phyloP scores from a whole-genome alignment of 2,329 filamentous ascomycete genomes.

The Fusarium nelsonii region DNA sequence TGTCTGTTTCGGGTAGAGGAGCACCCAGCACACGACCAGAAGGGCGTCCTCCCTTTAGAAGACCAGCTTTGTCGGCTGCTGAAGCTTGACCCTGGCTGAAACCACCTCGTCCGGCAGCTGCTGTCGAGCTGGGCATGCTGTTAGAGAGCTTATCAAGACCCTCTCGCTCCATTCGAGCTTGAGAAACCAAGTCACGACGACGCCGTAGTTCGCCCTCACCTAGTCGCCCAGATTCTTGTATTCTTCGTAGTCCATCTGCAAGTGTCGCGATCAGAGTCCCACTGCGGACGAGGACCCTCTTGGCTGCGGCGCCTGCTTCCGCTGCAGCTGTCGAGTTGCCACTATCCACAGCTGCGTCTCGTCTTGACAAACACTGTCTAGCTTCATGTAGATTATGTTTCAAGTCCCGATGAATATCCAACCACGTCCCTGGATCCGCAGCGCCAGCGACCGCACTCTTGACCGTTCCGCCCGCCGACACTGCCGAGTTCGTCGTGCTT shows the following conservation, averaged over 20 bases:
- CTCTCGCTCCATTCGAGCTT: slow-evolving; percentile 79
- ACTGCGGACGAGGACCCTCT: slow-evolving; percentile 77
- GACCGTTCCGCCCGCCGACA: slow-evolving; percentile 60
- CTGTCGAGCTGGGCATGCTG: slow-evolving; percentile 56
- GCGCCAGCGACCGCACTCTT: slow-evolving; percentile 57
- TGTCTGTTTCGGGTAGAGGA: slow-evolving; percentile 79
- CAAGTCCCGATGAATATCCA: slow-evolving; percentile 80
- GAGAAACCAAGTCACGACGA: slow-evolving; percentile 75
- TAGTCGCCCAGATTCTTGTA: slow-evolving; percentile 67
- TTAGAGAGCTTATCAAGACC: slow-evolving; percentile 79
- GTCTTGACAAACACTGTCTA: slow-evolving; percentile 74
- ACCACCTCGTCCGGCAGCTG: slow-evolving; percentile 54
- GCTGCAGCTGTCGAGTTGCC: slow-evolving; percentile 59
- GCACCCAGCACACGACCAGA: slow-evolving; percentile 78
- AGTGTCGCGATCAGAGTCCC: slow-evolving; percentile 73
- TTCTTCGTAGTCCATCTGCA: slow-evolving; percentile 71
- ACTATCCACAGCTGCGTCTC: slow-evolving; percentile 66
- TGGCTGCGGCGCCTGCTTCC: slow-evolving; percentile 79
- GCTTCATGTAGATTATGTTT: slow-evolving; percentile 74
- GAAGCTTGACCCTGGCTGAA: slow-evolving; percentile 63
- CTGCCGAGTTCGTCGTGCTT: slow-evolving; percentile 62
- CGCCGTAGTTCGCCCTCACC: slow-evolving; percentile 82
- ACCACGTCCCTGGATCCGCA: slow-evolving; percentile 76
- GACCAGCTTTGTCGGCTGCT: slow-evolving; percentile 62
- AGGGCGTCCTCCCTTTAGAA: slow-evolving; percentile 57